Percentiles rank a stretch among this genome's conserved stretches.
Conservation (phyloP, 768 basidiomycete species). For the Paxillus rubicundulus region DNA sequence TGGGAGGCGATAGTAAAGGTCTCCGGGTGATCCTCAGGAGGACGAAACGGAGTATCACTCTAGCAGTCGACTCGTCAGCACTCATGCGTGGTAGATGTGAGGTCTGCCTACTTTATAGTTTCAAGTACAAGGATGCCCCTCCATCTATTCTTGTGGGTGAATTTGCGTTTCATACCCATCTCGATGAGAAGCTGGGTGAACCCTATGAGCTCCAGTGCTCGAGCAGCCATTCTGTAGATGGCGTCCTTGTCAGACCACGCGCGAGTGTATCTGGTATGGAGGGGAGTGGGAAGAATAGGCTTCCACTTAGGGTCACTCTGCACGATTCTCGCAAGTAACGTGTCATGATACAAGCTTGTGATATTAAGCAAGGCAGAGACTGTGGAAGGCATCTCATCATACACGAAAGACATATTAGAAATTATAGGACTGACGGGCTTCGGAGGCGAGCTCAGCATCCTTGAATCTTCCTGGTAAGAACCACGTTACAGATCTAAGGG, state of each 20-base stretch:
- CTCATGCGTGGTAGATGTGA: not conserved
- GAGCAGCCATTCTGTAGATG: slow-evolving; percentile 76
- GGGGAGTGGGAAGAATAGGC: slow-evolving; percentile 70
- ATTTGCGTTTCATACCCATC: slow-evolving; percentile 79
- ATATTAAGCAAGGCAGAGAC: slow-evolving; percentile 87
- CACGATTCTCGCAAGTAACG: slow-evolving; percentile 69
- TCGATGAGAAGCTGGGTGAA: slow-evolving; percentile 86
- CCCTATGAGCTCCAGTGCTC: slow-evolving; percentile 70
- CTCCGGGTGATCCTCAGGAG: slow-evolving; percentile 73
- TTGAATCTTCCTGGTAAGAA: slow-evolving; percentile 95
- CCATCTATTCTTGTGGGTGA: slow-evolving; percentile 67
- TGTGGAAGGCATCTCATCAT: slow-evolving; percentile 33
- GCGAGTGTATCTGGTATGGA: slow-evolving; percentile 86
- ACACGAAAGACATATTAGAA: slow-evolving; percentile 13
- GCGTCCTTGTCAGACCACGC: slow-evolving; percentile 74
- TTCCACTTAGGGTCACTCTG: slow-evolving; percentile 65
- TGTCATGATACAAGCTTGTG: slow-evolving; percentile 93
- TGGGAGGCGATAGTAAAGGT: slow-evolving; percentile 72
- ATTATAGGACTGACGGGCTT: slow-evolving; percentile 70
- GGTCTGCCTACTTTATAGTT: slow-evolving; percentile 67
- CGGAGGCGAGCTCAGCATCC: slow-evolving; percentile 94
- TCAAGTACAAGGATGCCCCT: slow-evolving; percentile 76
- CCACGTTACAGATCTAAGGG: slow-evolving; percentile 89
- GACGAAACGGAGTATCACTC: slow-evolving; percentile 70
- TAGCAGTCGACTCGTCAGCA: slow-evolving; percentile 32